Base-by-base conservation (phyloP, 148 eudicot species). In the Chenopodium berlandieri region DNA sequence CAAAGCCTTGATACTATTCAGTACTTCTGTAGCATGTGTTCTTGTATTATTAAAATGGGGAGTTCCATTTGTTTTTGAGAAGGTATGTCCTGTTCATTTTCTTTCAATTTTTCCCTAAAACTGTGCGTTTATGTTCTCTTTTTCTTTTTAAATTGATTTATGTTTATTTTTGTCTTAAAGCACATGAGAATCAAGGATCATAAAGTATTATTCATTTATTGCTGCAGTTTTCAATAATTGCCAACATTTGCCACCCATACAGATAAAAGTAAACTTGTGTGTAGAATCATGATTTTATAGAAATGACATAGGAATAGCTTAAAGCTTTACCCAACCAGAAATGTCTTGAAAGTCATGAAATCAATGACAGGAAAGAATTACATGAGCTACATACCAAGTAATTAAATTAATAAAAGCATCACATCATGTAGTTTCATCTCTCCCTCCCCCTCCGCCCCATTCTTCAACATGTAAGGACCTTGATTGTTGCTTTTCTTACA, bases 41-140 rank as follows among this genome's bases (percentile, higher is more conserved):
- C 84, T 93, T 40, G 10, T 90, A 78, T 84, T 91, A 11, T 31
- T 91, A 32, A 94, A 94, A 80, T 93, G 97, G 95, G 98, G 98
- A 83, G 88, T 91, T 52, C 98, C 98, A 65, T 90, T 93, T 84
- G 80, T 89, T 78, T 93, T 94, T 62, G 93, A 94, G 85, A 91
- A 94, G 97, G 98, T 94, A 90, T 16, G 71, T 62, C 76, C 69
- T 30, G n/a, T 52, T 17, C 13, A 9, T 50, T 19, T 14, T 34
- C 6, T 25, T 14, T 60, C 27, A 69, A n/a, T 78, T 16, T 44
- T 47, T 3, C 9, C 50, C n/a, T 32, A 50, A 13, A 68, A 25
- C 77, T 32, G 34, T 32, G 25, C 62, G 27, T 52, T 17, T 56
- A 3, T 31, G 50, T 54, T 68, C 17, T 80, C 8, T 46, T 40